Conservation (phyloP, 2,329 filamentous ascomycete genomes). For the Phyllosticta citrichinensis region DNA sequence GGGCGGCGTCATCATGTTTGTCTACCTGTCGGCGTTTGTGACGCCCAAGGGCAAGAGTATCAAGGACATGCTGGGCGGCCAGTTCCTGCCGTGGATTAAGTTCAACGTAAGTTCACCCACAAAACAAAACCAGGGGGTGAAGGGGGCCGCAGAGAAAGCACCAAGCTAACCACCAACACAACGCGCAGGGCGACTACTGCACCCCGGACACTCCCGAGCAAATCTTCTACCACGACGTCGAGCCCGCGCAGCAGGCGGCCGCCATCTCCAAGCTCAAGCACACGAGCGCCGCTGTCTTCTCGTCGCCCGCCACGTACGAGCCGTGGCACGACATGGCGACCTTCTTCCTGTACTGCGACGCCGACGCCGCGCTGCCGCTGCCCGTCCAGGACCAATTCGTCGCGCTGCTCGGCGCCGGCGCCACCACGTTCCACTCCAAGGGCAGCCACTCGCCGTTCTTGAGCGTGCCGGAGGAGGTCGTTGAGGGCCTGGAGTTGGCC, state of each 20-base stretch:
- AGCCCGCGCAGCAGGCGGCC: not conserved
- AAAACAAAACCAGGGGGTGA: not conserved
- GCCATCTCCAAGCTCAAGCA: slow-evolving; percentile 3
- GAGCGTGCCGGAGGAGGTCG: slow-evolving; percentile 27
- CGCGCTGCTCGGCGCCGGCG: slow-evolving; percentile 15
- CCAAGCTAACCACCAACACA: no score
- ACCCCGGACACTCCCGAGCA: slow-evolving; percentile 2
- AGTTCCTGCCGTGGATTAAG: slow-evolving; percentile 20
- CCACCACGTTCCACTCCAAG: not conserved
- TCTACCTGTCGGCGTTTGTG: slow-evolving; percentile 29
- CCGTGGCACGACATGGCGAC: slow-evolving; percentile 27
- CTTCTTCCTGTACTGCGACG: slow-evolving; percentile 28
- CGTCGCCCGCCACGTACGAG: slow-evolving; percentile 18
- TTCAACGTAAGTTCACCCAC: slow-evolving; percentile 15
- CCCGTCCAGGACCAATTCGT: slow-evolving; percentile 25
- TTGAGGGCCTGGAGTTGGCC: slow-evolving; percentile 12
- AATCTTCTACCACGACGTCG: slow-evolving; percentile 11
- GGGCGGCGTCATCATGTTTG: slow-evolving; percentile 28
- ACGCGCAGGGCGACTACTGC: slow-evolving; percentile 3
- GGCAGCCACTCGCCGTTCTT: slow-evolving; percentile 34
- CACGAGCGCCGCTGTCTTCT: slow-evolving; percentile 3
- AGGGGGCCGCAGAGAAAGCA: not conserved
- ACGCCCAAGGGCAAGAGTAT: slow-evolving; percentile 26
- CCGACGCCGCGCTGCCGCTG: slow-evolving; percentile 25
- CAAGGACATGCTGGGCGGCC: slow-evolving; percentile 19